Conservation (phyloP, 139 green algal genomes). For the Chlorella sp. region DNA sequence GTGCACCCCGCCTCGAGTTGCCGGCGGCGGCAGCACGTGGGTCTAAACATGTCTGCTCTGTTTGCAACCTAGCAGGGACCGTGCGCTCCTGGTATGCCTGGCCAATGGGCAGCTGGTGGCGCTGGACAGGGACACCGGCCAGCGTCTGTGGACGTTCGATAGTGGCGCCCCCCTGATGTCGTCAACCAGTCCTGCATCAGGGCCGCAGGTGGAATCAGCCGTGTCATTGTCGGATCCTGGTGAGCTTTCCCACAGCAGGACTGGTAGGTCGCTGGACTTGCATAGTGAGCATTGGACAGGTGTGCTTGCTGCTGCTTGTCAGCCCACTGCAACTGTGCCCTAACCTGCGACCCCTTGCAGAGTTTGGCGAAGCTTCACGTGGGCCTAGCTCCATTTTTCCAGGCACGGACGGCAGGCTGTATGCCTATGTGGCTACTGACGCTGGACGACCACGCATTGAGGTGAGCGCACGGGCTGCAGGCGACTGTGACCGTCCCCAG, state of each 20-base stretch:
- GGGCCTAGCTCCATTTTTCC: slow-evolving; percentile 77
- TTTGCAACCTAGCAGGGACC: not conserved
- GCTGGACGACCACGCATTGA: not conserved
- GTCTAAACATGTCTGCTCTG: too few relatives aligned
- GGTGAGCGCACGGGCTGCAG: not conserved
- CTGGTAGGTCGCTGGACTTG: too few relatives aligned
- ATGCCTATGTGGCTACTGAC: slow-evolving; percentile 62
- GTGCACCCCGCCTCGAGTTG: too few relatives aligned
- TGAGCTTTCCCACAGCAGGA: too few relatives aligned
- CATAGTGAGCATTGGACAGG: not conserved
- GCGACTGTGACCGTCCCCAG: not conserved
- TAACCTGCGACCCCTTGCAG: not conserved
- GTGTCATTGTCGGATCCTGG: not conserved
- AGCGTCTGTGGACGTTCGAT: slow-evolving; percentile 82
- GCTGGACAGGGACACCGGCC: slow-evolving; percentile 73
- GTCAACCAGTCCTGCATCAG: slow-evolving; percentile 3
- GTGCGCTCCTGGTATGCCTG: slow-evolving; percentile 77
- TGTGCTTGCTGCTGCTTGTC: not conserved
- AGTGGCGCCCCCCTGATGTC: slow-evolving; percentile 83
- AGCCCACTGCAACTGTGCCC: not conserved
- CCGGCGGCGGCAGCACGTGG: too few relatives aligned
- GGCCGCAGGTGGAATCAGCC: not conserved
- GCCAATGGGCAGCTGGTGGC: slow-evolving; percentile 86
- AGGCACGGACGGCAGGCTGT: slow-evolving; percentile 89
- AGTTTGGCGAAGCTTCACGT: not conserved